Evolutionary conservation across 768 basidiomycete genomes (phyloP).

Genomic region (Hydnomerulius pinastri): DNA sequence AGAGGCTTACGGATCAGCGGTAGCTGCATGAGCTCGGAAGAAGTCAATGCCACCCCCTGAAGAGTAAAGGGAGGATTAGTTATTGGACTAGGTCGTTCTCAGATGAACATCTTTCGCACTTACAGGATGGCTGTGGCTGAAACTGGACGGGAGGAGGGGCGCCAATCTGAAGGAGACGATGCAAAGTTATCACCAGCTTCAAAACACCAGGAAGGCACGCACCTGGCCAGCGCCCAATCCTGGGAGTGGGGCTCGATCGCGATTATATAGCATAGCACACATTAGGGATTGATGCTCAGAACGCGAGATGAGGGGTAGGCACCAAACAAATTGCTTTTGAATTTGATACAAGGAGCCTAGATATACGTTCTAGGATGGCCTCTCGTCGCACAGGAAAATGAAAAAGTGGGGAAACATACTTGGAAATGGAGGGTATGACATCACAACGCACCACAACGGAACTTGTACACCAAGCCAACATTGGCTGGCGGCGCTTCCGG

Average conservation of each 20-base stretch:
- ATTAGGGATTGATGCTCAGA: background rate
- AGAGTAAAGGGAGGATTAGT: background rate
- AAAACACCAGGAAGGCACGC: too few relatives aligned
- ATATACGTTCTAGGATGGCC: too few relatives aligned
- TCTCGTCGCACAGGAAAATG: background rate
- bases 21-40: constrained; percentile 58
- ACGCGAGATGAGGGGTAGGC: background rate
- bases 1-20: constrained; percentile 13
- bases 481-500: too few relatives aligned
- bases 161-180: constrained; percentile 29
- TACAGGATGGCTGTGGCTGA: constrained; percentile 56
- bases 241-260: constrained; percentile 42
- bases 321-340: background rate
- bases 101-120: constrained; percentile 22
- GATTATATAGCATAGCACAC: constrained; percentile 43
- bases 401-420: background rate
- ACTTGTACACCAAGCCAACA: too few relatives aligned
- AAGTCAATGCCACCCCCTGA: constrained; percentile 65
- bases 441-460: background rate
- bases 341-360: too few relatives aligned
- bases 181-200: background rate
- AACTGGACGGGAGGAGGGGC: constrained; percentile 35
- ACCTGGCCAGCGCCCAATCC: constrained; percentile 52
- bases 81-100: background rate
- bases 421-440: background rate